Evolutionary conservation across 805 yeast genomes (phyloP).

Genomic region (Saccharomycopsis guyanensis): DNA sequence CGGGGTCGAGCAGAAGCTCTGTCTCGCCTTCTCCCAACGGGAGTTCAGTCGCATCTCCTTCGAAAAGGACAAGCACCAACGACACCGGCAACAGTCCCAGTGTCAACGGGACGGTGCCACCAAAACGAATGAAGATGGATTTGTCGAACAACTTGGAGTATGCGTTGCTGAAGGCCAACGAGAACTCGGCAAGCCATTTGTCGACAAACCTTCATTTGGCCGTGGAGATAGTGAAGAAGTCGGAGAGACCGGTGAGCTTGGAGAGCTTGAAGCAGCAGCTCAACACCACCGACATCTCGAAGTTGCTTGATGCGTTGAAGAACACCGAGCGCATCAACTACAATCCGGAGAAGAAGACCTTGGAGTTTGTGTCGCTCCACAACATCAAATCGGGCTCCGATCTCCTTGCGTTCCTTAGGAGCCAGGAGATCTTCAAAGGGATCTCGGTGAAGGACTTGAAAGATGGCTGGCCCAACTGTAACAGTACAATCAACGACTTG

Average conservation of each 20-base stretch:
- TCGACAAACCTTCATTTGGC: conserved; percentile 88
- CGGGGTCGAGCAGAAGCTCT: conserved; percentile 1
- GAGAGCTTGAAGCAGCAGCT: conserved; percentile 61
- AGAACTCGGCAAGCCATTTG: conserved; percentile 40
- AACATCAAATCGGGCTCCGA: conserved; percentile 79
- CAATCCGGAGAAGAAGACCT: conserved; percentile 51
- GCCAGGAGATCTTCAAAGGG: conserved; percentile 84
- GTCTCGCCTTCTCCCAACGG: background rate
- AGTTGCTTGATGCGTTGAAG: conserved; percentile 62
- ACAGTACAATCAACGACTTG: conserved; percentile 66
- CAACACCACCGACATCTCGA: conserved; percentile 44
- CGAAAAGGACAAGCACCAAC: too few relatives aligned
- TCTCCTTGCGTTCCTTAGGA: conserved; percentile 60
- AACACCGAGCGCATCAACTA: conserved; percentile 73
- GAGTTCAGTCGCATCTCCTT: background rate
- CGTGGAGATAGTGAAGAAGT: conserved; percentile 74
- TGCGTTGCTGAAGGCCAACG: background rate
- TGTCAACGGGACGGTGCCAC: background rate
- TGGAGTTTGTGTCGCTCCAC: conserved; percentile 83
- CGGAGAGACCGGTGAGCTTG: conserved; percentile 62
- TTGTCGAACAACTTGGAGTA: background rate
- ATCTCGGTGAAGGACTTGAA: conserved; percentile 69
- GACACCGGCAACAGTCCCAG: background rate
- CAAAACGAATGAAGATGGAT: conserved; percentile 25
- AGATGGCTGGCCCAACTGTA: conserved; percentile 94